Base-by-base conservation (phyloP, 2,329 filamentous ascomycete genomes). In the Sporothrix inflata region DNA sequence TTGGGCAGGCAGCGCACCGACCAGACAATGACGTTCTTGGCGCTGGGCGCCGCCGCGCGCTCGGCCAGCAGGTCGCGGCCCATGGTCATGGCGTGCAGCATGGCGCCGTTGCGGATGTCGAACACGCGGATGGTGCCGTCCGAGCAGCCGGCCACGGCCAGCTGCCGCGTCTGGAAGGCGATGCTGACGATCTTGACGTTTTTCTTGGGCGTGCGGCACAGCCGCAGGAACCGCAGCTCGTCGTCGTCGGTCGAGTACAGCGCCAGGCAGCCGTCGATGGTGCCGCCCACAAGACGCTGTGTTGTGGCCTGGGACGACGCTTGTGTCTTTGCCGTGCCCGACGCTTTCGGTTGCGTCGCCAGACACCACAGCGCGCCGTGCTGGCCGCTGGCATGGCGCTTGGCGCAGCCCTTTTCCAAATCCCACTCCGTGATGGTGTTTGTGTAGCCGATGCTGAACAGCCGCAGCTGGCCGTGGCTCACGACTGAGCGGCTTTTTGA, bases 341-440 rank as follows among this genome's bases (percentile, higher is more conserved):
- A 73, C 73, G 84, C 82, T 75, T 85, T 84, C 3, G 95, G 96
- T 82, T 98, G 95, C 16, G 91, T 92, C 73, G 93, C 93, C 77
- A 99, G 88, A 82, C 95, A 98, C 96, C 96, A 99, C 74, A 98
- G 95, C 78, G 98, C 94, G 75, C 94, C 94, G 81, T 97, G 94
- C 81, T 97, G 97, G 61, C 95, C 96, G 77, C 92, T 94, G 21
- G 93, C 94, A 81, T 97, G 92, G 73, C 92, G 89, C 82, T 91
- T 88, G 12, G 94, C 92, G 71, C 89, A 86, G 16, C 93, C 94
- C 75, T 90, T 92, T 76, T 90, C 89, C 30, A 99, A 85, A 83
- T 98, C 92, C 96, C 96, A 99, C 82, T 99, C 96, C 0, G 94
- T 98, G 63, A 99, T 90, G 30, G 91, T 92, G 69, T 92, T 93